Conservation (phyloP, 805 yeast species). For the Ogataea pignaliae region DNA sequence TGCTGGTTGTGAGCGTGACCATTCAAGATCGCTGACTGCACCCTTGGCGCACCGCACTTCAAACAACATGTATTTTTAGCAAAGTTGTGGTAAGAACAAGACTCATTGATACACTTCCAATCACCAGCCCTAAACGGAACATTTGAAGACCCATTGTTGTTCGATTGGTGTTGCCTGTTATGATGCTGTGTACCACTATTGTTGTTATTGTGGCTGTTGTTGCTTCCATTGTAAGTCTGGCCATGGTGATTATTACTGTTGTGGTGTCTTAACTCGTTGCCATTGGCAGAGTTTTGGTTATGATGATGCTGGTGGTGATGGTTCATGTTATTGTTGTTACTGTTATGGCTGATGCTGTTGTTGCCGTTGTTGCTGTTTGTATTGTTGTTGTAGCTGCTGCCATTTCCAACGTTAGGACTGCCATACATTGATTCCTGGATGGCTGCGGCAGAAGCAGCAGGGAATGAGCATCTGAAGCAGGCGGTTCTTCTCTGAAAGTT, state of each 20-base stretch:
- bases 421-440: conserved; percentile 58
- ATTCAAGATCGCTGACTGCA: conserved; percentile 27
- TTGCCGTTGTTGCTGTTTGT: conserved; percentile 13
- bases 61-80: conserved; percentile 85
- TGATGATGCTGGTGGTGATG: conserved; percentile 13
- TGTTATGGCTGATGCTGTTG: conserved; percentile 14
- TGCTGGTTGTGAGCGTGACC: conserved; percentile 27
- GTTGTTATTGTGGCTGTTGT: conserved; percentile 11
- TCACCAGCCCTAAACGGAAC: conserved; percentile 98
- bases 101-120: conserved; percentile 83
- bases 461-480: conserved; percentile 89
- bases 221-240: conserved; percentile 12
- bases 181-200: conserved; percentile 7
- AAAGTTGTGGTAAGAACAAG: conserved; percentile 85
- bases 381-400: neutral
- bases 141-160: conserved; percentile 28
- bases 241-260: conserved; percentile 8
- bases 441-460: conserved; percentile 69
- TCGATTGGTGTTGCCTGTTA: neutral
- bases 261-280: conserved; percentile 8
- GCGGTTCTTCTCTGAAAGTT: conserved; percentile 93
- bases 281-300: conserved; percentile 16
- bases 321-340: conserved; percentile 8
- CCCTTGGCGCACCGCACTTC: conserved; percentile 79
- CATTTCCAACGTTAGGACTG: conserved; percentile 4